Percentiles rank a stretch among this genome's conserved stretches.
Conservation (phyloP, 2,329 filamentous ascomycete genomes). For the Talaromyces pinophilus region DNA sequence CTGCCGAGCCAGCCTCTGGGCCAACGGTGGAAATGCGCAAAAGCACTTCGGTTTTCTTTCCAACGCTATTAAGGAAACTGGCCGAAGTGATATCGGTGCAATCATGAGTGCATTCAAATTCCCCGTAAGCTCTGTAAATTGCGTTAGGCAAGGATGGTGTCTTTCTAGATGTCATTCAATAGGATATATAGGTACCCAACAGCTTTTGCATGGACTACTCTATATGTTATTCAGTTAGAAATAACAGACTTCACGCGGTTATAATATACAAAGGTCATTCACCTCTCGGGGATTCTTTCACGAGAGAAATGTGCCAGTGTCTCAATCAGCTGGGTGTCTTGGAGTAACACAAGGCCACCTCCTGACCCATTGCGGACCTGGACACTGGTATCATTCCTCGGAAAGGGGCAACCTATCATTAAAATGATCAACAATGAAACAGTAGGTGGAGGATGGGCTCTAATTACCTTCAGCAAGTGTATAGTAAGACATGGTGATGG, state of each 20-base stretch:
- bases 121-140: conserved; percentile 50
- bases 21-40: conserved; percentile 53
- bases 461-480: conserved; percentile 33
- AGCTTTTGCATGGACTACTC: conserved; percentile 62
- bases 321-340: conserved; percentile 64
- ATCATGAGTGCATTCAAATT: conserved; percentile 64
- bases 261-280: background rate
- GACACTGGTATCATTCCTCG: conserved; percentile 29
- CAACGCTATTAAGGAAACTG: conserved; percentile 56
- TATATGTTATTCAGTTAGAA: conserved; percentile 20
- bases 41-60: conserved; percentile 56
- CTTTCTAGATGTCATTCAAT: background rate
- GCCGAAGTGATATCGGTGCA: conserved; percentile 58
- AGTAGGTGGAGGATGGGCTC: background rate
- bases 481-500: conserved; percentile 21
- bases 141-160: background rate
- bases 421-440: background rate
- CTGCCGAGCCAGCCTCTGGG: conserved; percentile 50
- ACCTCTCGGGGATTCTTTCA: conserved; percentile 62
- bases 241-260: background rate
- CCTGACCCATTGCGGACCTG: conserved; percentile 31
- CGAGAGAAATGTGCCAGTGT: conserved; percentile 62
- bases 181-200: conserved; percentile 38
- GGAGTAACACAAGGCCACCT: conserved; percentile 50
- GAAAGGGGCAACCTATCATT: conserved; percentile 30